Base-by-base conservation (phyloP, 495 filamentous ascomycete genomes). In the Penicillium turbatum region DNA sequence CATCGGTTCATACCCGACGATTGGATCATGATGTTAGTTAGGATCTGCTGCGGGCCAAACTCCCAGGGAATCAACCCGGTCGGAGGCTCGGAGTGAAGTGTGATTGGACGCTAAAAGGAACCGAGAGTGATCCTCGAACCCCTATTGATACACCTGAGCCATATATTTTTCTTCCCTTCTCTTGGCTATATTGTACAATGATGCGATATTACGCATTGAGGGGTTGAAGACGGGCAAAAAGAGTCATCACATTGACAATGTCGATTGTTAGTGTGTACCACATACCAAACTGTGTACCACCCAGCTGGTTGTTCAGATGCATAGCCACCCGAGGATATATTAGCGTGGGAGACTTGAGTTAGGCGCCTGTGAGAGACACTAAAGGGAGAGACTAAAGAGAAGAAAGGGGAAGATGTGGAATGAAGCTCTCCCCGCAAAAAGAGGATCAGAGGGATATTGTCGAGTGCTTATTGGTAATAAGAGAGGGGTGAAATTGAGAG, bases 61-160 rank as follows among this genome's bases (percentile, higher is more conserved):
- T 35, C 12, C 12, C 37, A 53, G 9, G 41, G 26, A 58, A 44
- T 48, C 15, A 48, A 44, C 21, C 40, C 40, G 54, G 50, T 38
- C 61, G 58, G 58, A 58, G 31, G 58, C 16, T 42, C 57, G 54
- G 61, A 39, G 57, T 26, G 40, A 5, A 34, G 36, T 41, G 11
- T 64, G 61, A 61, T 64, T 64, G 48, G 58, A 19, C 36, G 19
- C 2, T 31, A 7, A 31, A 30, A 36, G 34, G 2, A 31, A 3
- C 8, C 2, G 40, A 17, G 12, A 12, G 13, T n/a, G 12, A 32
- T 24, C 29, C 29, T 21, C 3, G 26, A 27, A 11, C n/a, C 17
- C 43, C 16, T 7, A 32, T 34, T 21, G 16, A 34, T 8, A 27
- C 24, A 8, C n/a, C 21, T 31, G 30, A 31, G 30, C 30, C 6